Evolutionary conservation across 2,329 filamentous ascomycete genomes (phyloP).

Genomic region (Sporothrix variecibatus): DNA sequence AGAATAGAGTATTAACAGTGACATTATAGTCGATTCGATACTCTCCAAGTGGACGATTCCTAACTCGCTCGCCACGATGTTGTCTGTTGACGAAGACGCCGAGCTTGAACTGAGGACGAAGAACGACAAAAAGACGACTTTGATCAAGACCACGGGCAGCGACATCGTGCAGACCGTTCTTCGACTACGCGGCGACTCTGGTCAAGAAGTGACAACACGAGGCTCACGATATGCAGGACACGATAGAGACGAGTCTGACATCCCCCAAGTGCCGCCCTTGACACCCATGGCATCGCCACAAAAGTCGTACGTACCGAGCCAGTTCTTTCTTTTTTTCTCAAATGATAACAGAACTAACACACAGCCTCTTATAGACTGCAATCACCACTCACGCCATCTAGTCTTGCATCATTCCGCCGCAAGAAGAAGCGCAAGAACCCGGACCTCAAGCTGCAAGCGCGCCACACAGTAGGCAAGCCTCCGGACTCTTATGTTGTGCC

Average conservation of each 20-base stretch:
- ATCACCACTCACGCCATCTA: slow-evolving; percentile 13
- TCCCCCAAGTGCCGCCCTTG: slow-evolving; percentile 7
- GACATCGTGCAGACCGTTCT: slow-evolving; percentile 20
- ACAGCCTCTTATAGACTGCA: background rate
- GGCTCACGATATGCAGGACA: background rate
- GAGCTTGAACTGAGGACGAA: background rate
- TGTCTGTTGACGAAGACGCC: slow-evolving; percentile 28
- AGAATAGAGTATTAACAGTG: background rate
- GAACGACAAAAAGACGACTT: background rate
- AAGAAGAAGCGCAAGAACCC: background rate
- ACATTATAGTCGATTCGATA: slow-evolving; percentile 44
- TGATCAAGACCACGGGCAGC: slow-evolving; percentile 2
- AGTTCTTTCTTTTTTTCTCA: too few species aligned
- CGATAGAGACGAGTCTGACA: background rate
- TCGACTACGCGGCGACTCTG: background rate
- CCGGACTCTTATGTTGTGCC: background rate
- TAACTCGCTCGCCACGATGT: slow-evolving; percentile 28
- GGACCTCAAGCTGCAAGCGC: background rate
- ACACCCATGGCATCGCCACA: slow-evolving; percentile 18
- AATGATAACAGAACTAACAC: background rate
- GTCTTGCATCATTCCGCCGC: background rate
- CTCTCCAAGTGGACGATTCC: slow-evolving; percentile 47
- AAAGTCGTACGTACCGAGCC: background rate
- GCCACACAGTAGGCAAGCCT: slow-evolving; percentile 8
- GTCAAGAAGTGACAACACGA: background rate